Conservation (phyloP, 352 stramenopile genomes). For the Aphanomyces euteiches region DNA sequence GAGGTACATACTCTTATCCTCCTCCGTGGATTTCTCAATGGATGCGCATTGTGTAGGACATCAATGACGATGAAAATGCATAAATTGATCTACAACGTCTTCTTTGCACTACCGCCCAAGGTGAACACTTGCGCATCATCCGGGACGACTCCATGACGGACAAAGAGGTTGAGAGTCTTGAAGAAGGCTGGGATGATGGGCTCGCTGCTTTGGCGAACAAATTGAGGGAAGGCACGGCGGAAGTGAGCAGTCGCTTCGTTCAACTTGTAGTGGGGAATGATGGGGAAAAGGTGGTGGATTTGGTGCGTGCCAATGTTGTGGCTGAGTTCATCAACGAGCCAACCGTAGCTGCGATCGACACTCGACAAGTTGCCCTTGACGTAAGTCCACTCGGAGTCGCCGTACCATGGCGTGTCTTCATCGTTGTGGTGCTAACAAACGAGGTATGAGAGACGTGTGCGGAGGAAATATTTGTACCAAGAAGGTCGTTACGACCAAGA, state of each 20-base stretch:
- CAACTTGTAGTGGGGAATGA: constrained; percentile 85
- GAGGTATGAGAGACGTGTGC: background rate
- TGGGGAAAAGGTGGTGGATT: constrained; percentile 83
- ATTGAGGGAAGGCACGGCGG: constrained; percentile 60
- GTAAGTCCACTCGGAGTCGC: constrained; percentile 79
- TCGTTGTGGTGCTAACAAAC: constrained; percentile 65
- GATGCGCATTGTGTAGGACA: too few relatives aligned
- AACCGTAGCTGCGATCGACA: constrained; percentile 74
- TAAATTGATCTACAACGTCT: constrained; percentile 30
- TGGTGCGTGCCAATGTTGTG: constrained; percentile 86
- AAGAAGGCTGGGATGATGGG: constrained; percentile 66
- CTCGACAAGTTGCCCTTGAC: constrained; percentile 80
- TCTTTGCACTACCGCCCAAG: constrained; percentile 47
- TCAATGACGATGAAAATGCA: too few relatives aligned
- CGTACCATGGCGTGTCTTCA: constrained; percentile 79
- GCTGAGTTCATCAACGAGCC: constrained; percentile 76
- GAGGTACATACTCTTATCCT: constrained; percentile 34
- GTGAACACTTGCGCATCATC: constrained; percentile 61
- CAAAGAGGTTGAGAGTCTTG: constrained; percentile 57
- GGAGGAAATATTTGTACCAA: constrained; percentile 37
- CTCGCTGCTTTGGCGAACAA: constrained; percentile 63
- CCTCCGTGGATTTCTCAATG: too few relatives aligned
- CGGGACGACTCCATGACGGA: constrained; percentile 66
- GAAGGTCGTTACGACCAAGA: constrained; percentile 83
- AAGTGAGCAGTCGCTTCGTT: constrained; percentile 59